phyloP scores from a whole-genome alignment of 1,139 yeast species.

The Geotrichum macrosporum region DNA sequence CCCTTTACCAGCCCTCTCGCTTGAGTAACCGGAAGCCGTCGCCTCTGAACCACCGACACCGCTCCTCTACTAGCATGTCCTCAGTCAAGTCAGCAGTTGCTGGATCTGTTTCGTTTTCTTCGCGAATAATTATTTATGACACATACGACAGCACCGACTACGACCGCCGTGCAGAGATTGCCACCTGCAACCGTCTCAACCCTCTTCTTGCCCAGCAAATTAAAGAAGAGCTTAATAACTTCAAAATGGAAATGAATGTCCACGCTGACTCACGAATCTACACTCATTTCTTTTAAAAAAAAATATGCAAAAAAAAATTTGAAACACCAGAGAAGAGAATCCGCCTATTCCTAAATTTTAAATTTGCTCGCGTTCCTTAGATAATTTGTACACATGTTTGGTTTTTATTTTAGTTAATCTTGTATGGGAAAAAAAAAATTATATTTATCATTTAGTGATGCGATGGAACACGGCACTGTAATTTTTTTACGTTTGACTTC shows the following conservation, averaged over 20 bases:
- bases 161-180: slow-evolving; percentile 89
- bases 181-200: slow-evolving; percentile 89
- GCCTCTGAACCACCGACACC: slow-evolving; percentile 22
- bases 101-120: slow-evolving; percentile 67
- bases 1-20: slow-evolving; percentile 26
- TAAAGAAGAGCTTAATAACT: slow-evolving; percentile 74
- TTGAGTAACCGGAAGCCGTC: slow-evolving; percentile 19
- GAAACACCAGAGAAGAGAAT: too few relatives aligned
- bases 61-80: slow-evolving; percentile 20
- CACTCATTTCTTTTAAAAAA: slow-evolving; percentile 66
- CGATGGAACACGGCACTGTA: too few relatives aligned
- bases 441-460: too few relatives aligned
- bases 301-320: too few relatives aligned
- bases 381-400: too few relatives aligned
- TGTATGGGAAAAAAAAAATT: too few relatives aligned
- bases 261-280: slow-evolving; percentile 73
- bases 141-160: slow-evolving; percentile 82
- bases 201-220: slow-evolving; percentile 85
- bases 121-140: slow-evolving; percentile 78
- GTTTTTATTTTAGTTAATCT: too few relatives aligned
- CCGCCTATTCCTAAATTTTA: too few relatives aligned
- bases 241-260: slow-evolving; percentile 68
- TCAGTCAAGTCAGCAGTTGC: slow-evolving; percentile 7
- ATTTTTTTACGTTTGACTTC: too few relatives aligned
- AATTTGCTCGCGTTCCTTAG: too few relatives aligned